phyloP scores from a whole-genome alignment of 495 filamentous ascomycete genomes.

The Penicillium soppii region DNA sequence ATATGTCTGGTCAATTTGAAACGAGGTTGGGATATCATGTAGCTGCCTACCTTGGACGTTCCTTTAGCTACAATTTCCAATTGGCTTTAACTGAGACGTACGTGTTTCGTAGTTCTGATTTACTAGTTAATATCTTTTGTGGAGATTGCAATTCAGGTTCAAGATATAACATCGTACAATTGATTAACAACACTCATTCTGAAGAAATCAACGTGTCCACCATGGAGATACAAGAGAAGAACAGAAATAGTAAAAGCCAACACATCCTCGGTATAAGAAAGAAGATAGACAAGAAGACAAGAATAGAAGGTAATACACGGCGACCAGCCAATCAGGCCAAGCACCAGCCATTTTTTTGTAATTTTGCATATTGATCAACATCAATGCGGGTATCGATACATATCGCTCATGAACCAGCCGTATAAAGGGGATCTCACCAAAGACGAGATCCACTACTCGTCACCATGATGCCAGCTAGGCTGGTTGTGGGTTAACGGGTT shows the following conservation, averaged over 20 bases:
- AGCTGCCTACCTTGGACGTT: too few relatives aligned
- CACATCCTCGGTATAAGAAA: slow-evolving; percentile 17
- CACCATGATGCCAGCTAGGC: slow-evolving; percentile 24
- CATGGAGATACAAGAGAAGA: slow-evolving; percentile 2
- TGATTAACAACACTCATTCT: slow-evolving; percentile 4
- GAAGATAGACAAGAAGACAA: slow-evolving; percentile 15
- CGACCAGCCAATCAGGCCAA: slow-evolving; percentile 13
- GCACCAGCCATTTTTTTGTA: slow-evolving; percentile 4
- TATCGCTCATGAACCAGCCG: slow-evolving; percentile 27
- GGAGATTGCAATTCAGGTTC: too few relatives aligned
- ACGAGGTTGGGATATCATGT: too few relatives aligned
- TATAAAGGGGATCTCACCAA: slow-evolving; percentile 16
- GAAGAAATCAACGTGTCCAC: slow-evolving; percentile 5
- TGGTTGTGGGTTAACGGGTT: slow-evolving; percentile 24
- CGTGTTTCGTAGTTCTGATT: too few relatives aligned
- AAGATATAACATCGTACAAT: not conserved
- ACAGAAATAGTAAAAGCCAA: slow-evolving; percentile 9
- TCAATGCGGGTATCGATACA: slow-evolving; percentile 29
- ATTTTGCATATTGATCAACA: slow-evolving; percentile 5
- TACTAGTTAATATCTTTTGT: too few relatives aligned
- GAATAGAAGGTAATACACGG: slow-evolving; percentile 14
- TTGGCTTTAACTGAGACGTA: too few relatives aligned
- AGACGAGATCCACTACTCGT: slow-evolving; percentile 21
- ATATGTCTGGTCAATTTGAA: too few relatives aligned
- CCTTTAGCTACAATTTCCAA: too few relatives aligned